A percentile compares a stretch with the other conserved stretches of the same genome.
Conservation (phyloP, 768 basidiomycete species). For the Hysterangium stoloniferum region DNA sequence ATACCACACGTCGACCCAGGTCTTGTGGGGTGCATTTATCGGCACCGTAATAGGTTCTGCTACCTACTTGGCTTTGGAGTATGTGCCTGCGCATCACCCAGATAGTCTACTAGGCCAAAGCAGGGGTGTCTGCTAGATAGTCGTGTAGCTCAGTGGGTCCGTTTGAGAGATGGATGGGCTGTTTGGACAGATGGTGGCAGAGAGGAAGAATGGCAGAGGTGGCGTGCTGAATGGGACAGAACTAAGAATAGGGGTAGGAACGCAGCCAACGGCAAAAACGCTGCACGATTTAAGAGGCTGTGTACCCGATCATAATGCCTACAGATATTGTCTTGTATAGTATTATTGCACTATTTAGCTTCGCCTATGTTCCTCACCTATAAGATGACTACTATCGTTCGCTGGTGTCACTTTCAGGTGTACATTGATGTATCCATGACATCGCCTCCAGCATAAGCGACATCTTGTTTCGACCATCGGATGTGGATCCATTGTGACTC, state of each 20-base stretch:
- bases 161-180: constrained; percentile 75
- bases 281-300: too few relatives aligned
- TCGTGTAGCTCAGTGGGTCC: constrained; percentile 54
- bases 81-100: constrained; percentile 49
- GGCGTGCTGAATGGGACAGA: constrained; percentile 29
- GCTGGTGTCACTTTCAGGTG: too few relatives aligned
- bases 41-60: constrained; percentile 46
- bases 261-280: too few relatives aligned
- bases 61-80: constrained; percentile 50
- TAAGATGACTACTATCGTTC: too few relatives aligned
- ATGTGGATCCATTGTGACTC: too few relatives aligned
- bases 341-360: too few relatives aligned
- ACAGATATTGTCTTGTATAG: too few relatives aligned
- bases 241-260: not conserved
- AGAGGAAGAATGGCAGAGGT: constrained; percentile 60
- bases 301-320: too few relatives aligned
- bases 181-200: constrained; percentile 75
- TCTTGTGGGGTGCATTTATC: constrained; percentile 66
- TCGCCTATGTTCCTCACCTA: too few relatives aligned
- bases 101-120: constrained; percentile 42
- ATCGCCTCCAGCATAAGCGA: too few relatives aligned
- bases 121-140: constrained; percentile 45
- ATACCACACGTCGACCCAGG: constrained; percentile 69
- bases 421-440: too few relatives aligned
- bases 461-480: too few relatives aligned